These are phyloP conservation scores for Hawksworthiomyces lignivorus DNA, from an alignment of 2,329 filamentous ascomycete species.

Conservation along the genomic window DNA sequence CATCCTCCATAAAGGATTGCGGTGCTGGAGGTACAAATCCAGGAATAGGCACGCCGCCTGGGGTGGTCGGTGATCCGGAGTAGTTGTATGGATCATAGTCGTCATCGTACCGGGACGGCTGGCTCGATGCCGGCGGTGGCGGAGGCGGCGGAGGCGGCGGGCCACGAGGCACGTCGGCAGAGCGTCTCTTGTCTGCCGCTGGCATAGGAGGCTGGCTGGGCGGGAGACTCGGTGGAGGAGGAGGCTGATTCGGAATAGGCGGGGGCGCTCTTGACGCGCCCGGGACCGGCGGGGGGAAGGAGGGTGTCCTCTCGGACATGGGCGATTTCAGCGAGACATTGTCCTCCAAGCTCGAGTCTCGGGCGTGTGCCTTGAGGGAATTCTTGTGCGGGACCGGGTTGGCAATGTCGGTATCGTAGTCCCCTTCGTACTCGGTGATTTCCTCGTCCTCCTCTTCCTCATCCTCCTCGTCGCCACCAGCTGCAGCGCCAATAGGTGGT, in stretches of 20 bases:
- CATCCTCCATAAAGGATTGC: slow-evolving; percentile 36
- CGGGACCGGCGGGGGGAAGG: slow-evolving; percentile 49
- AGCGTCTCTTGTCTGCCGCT: slow-evolving; percentile 47
- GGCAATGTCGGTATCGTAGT: slow-evolving; percentile 96
- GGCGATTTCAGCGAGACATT: slow-evolving; percentile 55
- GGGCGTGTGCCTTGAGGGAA: slow-evolving; percentile 73
- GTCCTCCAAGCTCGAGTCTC: slow-evolving; percentile 70
- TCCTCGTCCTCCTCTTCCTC: slow-evolving; percentile 70
- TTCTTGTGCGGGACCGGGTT: slow-evolving; percentile 93
- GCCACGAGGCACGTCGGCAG: slow-evolving; percentile 62
- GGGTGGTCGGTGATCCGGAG: slow-evolving; percentile 25
- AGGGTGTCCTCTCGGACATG: slow-evolving; percentile 33
- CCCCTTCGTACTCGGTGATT: slow-evolving; percentile 89
- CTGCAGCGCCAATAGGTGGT: slow-evolving; percentile 21
- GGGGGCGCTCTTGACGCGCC: slow-evolving; percentile 55
- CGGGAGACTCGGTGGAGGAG: slow-evolving; percentile 52
- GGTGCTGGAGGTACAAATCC: slow-evolving; percentile 26
- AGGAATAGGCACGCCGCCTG: slow-evolving; percentile 19
- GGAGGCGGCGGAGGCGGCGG: slow-evolving; percentile 60
- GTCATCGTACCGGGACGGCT: slow-evolving; percentile 39
- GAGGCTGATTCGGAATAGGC: slow-evolving; percentile 51
- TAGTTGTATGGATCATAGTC: slow-evolving; percentile 65
- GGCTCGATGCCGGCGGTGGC: slow-evolving; percentile 41
- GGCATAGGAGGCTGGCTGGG: slow-evolving; percentile 21
- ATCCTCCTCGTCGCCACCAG: slow-evolving; percentile 28